Percentiles rank a stretch among this genome's conserved stretches.
Conservation (phyloP, 805 yeast genomes). For the Wickerhamia fluorescens region DNA sequence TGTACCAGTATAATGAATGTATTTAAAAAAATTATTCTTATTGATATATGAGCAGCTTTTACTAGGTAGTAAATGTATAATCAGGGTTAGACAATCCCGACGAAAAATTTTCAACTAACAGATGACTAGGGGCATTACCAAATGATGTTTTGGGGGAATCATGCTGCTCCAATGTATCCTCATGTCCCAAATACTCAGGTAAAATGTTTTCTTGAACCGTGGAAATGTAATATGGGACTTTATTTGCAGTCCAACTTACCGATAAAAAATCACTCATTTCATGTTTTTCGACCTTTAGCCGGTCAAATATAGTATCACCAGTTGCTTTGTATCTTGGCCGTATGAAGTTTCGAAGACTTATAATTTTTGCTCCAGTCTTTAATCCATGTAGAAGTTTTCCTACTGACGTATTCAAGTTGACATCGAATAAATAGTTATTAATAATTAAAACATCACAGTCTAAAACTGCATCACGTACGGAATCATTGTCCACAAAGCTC, state of each 20-base stretch:
- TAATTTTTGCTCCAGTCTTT: conserved; percentile 69
- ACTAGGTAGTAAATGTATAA: too few species aligned
- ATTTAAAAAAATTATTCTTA: too few species aligned
- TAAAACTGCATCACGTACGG: conserved; percentile 47
- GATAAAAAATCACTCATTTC: conserved; percentile 59
- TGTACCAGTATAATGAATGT: too few species aligned
- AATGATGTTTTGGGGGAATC: too few species aligned
- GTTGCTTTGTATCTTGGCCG: conserved; percentile 66
- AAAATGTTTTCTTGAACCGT: conserved; percentile 45
- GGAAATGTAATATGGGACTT: conserved; percentile 71
- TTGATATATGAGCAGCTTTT: too few species aligned
- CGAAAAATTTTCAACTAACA: too few species aligned
- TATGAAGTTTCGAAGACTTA: conserved; percentile 72
- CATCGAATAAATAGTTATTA: conserved; percentile 80
- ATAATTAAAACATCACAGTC: conserved; percentile 67
- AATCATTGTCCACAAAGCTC: conserved; percentile 62
- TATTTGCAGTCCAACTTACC: conserved; percentile 88
- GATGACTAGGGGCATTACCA: too few species aligned
- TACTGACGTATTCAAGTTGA: conserved; percentile 61
- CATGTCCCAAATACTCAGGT: conserved; percentile 26
- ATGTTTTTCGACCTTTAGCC: conserved; percentile 52
- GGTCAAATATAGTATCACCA: conserved; percentile 54
- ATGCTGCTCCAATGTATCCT: too few species aligned
- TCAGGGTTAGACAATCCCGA: too few species aligned
- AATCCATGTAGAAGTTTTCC: conserved; percentile 56